Evolutionary conservation across 2,329 filamentous ascomycete species (phyloP).

Genomic region (Trichothecium roseum): DNA sequence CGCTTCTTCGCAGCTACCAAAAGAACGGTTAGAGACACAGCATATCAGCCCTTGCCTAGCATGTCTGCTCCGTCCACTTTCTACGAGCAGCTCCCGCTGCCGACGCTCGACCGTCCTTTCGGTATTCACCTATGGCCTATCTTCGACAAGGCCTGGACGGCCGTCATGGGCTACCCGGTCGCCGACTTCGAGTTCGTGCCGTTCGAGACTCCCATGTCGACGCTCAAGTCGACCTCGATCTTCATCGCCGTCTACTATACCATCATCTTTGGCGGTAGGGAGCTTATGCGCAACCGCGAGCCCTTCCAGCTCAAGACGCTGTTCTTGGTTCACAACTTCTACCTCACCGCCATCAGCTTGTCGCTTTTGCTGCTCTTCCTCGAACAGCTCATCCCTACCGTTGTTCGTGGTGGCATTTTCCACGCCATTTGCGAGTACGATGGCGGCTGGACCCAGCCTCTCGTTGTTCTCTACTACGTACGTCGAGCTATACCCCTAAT

Average conservation of each 20-base stretch:
- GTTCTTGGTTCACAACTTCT: slow-evolving; percentile 96
- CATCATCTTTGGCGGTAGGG: slow-evolving; percentile 85
- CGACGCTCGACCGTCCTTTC: slow-evolving; percentile 85
- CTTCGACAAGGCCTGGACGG: slow-evolving; percentile 78
- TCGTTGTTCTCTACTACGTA: slow-evolving; percentile 96
- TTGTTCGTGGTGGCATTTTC: slow-evolving; percentile 76
- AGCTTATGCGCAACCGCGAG: slow-evolving; percentile 79
- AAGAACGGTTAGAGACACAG: no score
- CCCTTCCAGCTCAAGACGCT: slow-evolving; percentile 78
- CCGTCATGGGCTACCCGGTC: slow-evolving; percentile 68
- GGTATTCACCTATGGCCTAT: slow-evolving; percentile 87
- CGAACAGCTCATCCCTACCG: slow-evolving; percentile 80
- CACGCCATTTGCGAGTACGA: slow-evolving; percentile 69
- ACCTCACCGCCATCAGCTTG: slow-evolving; percentile 77
- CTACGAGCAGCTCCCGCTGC: slow-evolving; percentile 51
- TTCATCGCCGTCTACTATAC: slow-evolving; percentile 85
- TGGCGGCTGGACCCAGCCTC: slow-evolving; percentile 87
- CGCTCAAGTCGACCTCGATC: slow-evolving; percentile 68
- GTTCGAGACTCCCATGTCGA: slow-evolving; percentile 81
- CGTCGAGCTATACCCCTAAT: slow-evolving; percentile 21
- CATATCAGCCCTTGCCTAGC: slow-evolving; percentile 11
- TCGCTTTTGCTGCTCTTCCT: slow-evolving; percentile 74
- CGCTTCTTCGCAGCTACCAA: neutral
- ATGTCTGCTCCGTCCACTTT: slow-evolving; percentile 33
- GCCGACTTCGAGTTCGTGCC: slow-evolving; percentile 77